Evolutionary conservation across 352 stramenopile genomes (phyloP), one percentile per base, ranked within the genome.

Genomic region (Aphanomyces cochlioides): DNA sequence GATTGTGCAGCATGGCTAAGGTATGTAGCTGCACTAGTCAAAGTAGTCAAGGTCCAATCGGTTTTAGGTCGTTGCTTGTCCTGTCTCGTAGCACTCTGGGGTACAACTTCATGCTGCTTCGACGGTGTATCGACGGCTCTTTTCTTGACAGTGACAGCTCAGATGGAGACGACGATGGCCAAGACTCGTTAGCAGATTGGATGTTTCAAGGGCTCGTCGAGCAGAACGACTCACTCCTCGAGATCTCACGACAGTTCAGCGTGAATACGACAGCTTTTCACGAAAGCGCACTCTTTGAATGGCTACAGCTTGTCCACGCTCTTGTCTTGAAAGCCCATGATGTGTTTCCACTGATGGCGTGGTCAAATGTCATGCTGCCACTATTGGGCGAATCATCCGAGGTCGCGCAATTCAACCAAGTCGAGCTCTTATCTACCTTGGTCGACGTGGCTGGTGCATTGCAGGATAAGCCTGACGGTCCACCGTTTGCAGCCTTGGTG

Each of bases 21-120:
- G 57, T 66, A 50, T 37, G 34, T 8, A 45, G 54, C 7, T n/a
- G 28, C n/a, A 19, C 50, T 10, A 21, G 8, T 58, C n/a, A 58
- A n/a, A 19, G 8, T 36, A 17, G 50, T 58, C 50, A 36, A 12
- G 21, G 7, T 58, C 21, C 17, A 58, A 58, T 58, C 15, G 53
- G 57, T 15, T 12, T 15, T 19, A 50, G 15, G 7, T 41, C 37
- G 17, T 13, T 53, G 37, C 40, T 47, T 38, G 34, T 50, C 12
- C 13, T 38, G 7, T 5, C 36, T 38, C 37, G 21, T n/a, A 8
- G 15, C 37, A 53, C 37, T 34, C 38, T 47, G 1, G 57, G 57
- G 37, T 66, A 48, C 21, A 47, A 66, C 13, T 66, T 66, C 39
- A 38, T 47, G 7, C 7, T 66, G 3, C 28, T 66, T 7, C 57